phyloP scores from a whole-genome alignment of 345 rosid genomes.

The Kernera saxatilis region DNA sequence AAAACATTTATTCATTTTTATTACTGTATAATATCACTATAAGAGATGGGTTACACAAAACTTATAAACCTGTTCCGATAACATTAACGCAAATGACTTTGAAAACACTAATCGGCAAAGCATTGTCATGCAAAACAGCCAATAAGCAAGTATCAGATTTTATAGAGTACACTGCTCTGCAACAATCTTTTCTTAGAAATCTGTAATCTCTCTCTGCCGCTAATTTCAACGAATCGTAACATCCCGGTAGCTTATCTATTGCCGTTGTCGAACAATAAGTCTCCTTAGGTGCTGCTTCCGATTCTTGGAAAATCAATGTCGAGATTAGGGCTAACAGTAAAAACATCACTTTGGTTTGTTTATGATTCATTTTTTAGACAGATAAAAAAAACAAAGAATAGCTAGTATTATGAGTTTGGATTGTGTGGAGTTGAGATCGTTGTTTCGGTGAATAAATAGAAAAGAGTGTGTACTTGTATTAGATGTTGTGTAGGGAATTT shows the following conservation, averaged over 20 bases:
- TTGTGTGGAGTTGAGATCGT: not conserved
- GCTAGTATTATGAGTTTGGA: not conserved
- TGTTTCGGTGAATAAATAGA: too few species aligned
- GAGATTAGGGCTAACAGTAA: not conserved
- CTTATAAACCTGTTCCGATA: too few species aligned
- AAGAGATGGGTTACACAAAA: too few species aligned
- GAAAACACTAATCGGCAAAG: too few species aligned
- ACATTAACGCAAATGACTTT: too few species aligned
- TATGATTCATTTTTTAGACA: not conserved
- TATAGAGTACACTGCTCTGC: not conserved
- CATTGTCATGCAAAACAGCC: too few species aligned
- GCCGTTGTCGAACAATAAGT: not conserved
- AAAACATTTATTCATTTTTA: too few species aligned
- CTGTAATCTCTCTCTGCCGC: not conserved
- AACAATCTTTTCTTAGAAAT: not conserved
- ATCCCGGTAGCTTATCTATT: not conserved
- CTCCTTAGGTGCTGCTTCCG: not conserved
- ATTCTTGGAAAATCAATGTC: not conserved
- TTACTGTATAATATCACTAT: too few species aligned
- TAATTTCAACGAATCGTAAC: not conserved
- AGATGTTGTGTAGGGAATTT: too few species aligned
- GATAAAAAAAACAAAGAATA: not conserved
- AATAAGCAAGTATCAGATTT: too few species aligned
- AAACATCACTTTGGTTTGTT: not conserved
- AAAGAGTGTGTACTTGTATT: too few species aligned